Base-by-base conservation (phyloP, 495 filamentous ascomycete genomes). In the Cudoniella acicularis region DNA sequence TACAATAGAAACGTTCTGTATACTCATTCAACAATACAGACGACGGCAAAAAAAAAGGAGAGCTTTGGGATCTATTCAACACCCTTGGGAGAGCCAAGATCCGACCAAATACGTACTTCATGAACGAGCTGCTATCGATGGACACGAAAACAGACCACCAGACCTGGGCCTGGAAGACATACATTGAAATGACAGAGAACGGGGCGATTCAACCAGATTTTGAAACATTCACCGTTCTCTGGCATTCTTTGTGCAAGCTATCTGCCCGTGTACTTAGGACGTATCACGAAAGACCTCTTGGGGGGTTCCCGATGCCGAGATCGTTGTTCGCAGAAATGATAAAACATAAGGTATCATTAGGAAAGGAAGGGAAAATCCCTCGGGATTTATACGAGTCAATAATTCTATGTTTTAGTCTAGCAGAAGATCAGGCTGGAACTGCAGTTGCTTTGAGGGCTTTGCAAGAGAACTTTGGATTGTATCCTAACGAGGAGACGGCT, bases 1-100 rank as follows among this genome's bases (percentile, higher is more conserved):
- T 10, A 90, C 78, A 22, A 79, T 87, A 30, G 89, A 93, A 62
- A 93, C 89, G 0, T 91, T 91, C 62, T 87, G 81, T 0, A 74
- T 93, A 20, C 80, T 93, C 26, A 81, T 90, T 21, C 78, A 87
- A 41, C 83, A 89, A 59, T 91, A 91, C 66, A 81, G 78, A 49
- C 77, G 81, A 49, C 79, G 87, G 41, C 72, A 81, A 13, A 78
- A 84, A 23, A 75, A 82, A 51, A 68, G n/a, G 74, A 3, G 77
- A 79, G 63, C 74, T 87, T 52, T 66, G 78, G 49, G 74, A 83
- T 41, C 71, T 92, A 10, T 81, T 81, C 63, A 72, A 78, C 30
- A 77, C 76, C 20, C 78, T 91, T 45, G 65, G 72, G 27, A 67
- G 79, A 43, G 79, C 86, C 16, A 80, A 85, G 49, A 81, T 92